A percentile compares a stretch with the other conserved stretches of the same genome.
Conservation (phyloP, 345 rosid species). For the Acer saccharum region DNA sequence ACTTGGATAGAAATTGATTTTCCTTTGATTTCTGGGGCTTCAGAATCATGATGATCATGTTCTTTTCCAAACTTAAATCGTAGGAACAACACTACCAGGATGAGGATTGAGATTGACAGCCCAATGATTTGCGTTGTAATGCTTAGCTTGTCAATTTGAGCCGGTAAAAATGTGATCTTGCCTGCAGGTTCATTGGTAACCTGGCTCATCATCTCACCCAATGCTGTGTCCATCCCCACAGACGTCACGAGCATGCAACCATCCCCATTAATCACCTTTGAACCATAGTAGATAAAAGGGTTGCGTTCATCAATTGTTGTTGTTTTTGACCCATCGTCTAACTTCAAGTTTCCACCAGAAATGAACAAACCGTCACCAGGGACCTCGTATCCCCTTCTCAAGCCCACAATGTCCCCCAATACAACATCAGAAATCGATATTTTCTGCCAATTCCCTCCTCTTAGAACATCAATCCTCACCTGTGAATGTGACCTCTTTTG, state of each 20-base stretch:
- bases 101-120: not conserved
- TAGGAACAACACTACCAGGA: constrained; percentile 3
- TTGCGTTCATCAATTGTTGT: not conserved
- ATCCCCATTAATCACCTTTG: constrained; percentile 13
- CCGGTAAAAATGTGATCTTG: not conserved
- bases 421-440: not conserved
- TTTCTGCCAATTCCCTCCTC: not conserved
- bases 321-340: not conserved
- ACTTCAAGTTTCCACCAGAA: not conserved
- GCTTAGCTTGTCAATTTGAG: constrained; percentile 12
- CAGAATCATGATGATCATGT: not conserved
- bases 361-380: constrained; percentile 16
- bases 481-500: too few relatives aligned
- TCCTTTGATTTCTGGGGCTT: not conserved
- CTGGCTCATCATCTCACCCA: constrained; percentile 4
- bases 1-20: not conserved
- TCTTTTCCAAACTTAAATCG: not conserved
- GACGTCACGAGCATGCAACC: constrained; percentile 6
- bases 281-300: constrained; percentile 7
- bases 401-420: constrained; percentile 5
- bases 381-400: constrained; percentile 6
- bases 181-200: not conserved
- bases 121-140: constrained; percentile 1
- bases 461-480: not conserved
- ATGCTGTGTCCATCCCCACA: not conserved